These are phyloP conservation scores for Syzygium aromaticum DNA, from an alignment of 345 rosid species.

Conservation along the genomic window DNA sequence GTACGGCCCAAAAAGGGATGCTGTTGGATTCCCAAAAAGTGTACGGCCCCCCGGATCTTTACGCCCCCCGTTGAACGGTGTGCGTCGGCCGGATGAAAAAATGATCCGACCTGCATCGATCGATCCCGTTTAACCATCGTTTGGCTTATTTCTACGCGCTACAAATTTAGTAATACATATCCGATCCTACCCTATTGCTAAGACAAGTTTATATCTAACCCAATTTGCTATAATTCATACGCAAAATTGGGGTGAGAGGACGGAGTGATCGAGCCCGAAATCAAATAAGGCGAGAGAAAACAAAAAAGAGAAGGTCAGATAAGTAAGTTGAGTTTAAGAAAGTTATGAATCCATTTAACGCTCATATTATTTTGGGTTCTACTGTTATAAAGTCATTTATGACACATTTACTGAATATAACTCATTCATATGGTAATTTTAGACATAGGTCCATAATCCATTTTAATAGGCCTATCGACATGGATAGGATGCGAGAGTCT, in stretches of 20 bases:
- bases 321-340: accelerated
- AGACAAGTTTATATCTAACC: too few species aligned
- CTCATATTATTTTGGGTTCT: accelerated
- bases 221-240: too few species aligned
- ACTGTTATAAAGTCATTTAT: accelerated
- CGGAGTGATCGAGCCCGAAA: accelerated
- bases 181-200: too few species aligned
- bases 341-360: accelerated
- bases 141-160: too few species aligned
- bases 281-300: accelerated
- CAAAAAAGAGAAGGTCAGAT: accelerated
- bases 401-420: accelerated
- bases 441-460: accelerated
- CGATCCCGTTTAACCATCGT: too few species aligned
- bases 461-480: not conserved
- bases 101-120: too few species aligned
- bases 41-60: too few species aligned
- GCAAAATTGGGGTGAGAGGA: accelerated
- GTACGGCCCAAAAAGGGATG: too few species aligned
- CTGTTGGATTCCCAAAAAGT: too few species aligned
- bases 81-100: too few species aligned
- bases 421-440: accelerated
- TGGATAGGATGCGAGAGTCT: not conserved
- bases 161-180: too few species aligned
- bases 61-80: too few species aligned